These are phyloP conservation scores for Cardamine chenopodiifolia DNA, from an alignment of 345 rosid genomes.

Conservation along the genomic window DNA sequence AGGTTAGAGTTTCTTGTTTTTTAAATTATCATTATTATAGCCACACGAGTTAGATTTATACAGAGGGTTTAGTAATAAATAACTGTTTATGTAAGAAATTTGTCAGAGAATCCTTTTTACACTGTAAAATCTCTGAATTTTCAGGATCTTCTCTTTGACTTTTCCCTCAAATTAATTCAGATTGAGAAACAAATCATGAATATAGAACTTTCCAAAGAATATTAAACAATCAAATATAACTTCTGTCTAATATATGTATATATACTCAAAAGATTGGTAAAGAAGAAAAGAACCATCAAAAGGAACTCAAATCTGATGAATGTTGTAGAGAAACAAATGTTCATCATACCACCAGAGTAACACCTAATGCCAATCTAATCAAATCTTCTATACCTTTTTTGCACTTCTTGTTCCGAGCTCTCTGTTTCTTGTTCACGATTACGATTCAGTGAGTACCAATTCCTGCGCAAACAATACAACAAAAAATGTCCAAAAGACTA, in stretches of 20 bases:
- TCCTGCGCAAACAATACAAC: slow-evolving; percentile 18
- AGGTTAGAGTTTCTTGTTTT: slow-evolving; percentile 33
- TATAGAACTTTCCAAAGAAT: not conserved
- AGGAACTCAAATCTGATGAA: slow-evolving; percentile 23
- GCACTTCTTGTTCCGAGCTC: not conserved
- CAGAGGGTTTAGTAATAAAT: slow-evolving; percentile 42
- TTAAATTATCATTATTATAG: slow-evolving; percentile 24
- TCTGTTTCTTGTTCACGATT: slow-evolving; percentile 1
- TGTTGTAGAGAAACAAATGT: slow-evolving; percentile 20
- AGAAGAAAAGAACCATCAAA: not conserved
- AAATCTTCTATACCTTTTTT: slow-evolving; percentile 23
- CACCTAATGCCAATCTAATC: slow-evolving; percentile 17
- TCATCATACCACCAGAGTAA: slow-evolving; percentile 18
- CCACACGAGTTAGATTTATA: slow-evolving; percentile 38
- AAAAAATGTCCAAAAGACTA: not conserved
- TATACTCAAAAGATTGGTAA: slow-evolving; percentile 27
- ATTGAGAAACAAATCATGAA: slow-evolving; percentile 7
- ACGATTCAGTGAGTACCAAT: slow-evolving; percentile 26
- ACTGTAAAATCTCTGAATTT: slow-evolving; percentile 23
- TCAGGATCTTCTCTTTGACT: not conserved
- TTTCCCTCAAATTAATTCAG: not conserved
- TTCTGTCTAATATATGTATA: slow-evolving; percentile 8
- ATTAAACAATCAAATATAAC: slow-evolving; percentile 17
- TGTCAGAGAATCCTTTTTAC: slow-evolving; percentile 28
- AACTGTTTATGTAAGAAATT: slow-evolving; percentile 29